A percentile compares a stretch with the other conserved stretches of the same genome.
phyloP scores from a whole-genome alignment of 108 stramenopile genomes.

The Stephanodiscus triporus region DNA sequence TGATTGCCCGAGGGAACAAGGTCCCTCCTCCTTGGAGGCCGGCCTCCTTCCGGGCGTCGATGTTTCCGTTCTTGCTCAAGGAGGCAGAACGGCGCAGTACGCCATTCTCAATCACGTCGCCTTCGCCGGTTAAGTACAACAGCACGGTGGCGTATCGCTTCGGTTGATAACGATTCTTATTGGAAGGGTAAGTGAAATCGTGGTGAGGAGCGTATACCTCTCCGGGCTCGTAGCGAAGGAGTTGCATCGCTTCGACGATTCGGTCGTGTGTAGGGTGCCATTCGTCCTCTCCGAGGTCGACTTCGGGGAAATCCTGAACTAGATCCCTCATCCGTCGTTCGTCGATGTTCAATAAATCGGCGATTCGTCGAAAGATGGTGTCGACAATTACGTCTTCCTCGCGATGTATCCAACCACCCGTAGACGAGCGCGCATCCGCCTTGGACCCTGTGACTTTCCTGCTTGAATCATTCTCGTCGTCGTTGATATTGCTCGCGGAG shows the following conservation, averaged over 20 bases:
- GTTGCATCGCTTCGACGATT: constrained; percentile 87
- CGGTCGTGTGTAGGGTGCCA: constrained; percentile 66
- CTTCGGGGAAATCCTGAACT: constrained; percentile 15
- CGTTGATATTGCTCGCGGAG: constrained; percentile 18
- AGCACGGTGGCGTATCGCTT: constrained; percentile 85
- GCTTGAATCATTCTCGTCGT: not conserved
- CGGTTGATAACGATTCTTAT: constrained; percentile 78
- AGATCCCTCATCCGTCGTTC: constrained; percentile 63
- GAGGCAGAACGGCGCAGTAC: constrained; percentile 17
- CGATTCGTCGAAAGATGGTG: constrained; percentile 77
- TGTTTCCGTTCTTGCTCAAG: constrained; percentile 8
- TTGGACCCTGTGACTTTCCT: not conserved
- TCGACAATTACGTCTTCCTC: constrained; percentile 70
- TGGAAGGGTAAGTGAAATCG: constrained; percentile 84
- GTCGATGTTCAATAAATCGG: constrained; percentile 77
- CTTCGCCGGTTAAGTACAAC: constrained; percentile 70
- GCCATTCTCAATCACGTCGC: constrained; percentile 43
- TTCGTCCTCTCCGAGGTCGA: constrained; percentile 25
- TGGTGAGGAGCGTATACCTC: constrained; percentile 90
- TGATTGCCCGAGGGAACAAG: constrained; percentile 84
- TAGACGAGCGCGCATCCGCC: constrained; percentile 45
- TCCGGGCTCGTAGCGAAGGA: constrained; percentile 75
- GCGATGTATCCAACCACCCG: constrained; percentile 77
- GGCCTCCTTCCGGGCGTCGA: constrained; percentile 41
- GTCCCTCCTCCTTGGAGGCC: constrained; percentile 81